phyloP scores from a whole-genome alignment of 2,329 filamentous ascomycete species.

The Pseudogymnoascus sp. region DNA sequence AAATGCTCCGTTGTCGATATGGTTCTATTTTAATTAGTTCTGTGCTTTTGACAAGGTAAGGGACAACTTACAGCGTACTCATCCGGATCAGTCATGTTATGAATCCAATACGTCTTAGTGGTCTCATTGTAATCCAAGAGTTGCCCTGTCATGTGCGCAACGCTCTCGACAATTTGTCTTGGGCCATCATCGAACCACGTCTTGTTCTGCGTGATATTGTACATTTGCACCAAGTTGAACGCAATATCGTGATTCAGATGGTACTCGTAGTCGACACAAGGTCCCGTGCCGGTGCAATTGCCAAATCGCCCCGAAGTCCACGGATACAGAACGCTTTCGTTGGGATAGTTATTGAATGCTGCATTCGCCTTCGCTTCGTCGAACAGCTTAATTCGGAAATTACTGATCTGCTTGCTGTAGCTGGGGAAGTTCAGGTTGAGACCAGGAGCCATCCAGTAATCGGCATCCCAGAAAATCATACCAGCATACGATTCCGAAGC shows the following conservation, averaged over 20 bases:
- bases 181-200: conserved; percentile 36
- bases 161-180: conserved; percentile 57
- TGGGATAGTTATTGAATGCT: conserved; percentile 51
- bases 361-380: conserved; percentile 55
- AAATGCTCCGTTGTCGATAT: conserved; percentile 56
- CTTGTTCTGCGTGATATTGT: conserved; percentile 29
- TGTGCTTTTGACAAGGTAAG: no score
- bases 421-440: conserved; percentile 57
- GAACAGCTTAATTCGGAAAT: conserved; percentile 54
- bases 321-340: conserved; percentile 54
- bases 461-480: conserved; percentile 36
- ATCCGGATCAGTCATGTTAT: conserved; percentile 64
- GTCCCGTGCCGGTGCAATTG: conserved; percentile 57
- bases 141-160: conserved; percentile 55
- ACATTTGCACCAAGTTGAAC: conserved; percentile 33
- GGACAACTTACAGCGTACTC: conserved; percentile 36
- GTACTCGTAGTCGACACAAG: conserved; percentile 66
- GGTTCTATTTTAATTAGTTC: conserved; percentile 19
- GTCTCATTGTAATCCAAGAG: conserved; percentile 53
- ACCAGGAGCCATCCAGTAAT: conserved; percentile 43
- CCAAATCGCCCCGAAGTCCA: conserved; percentile 63
- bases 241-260: conserved; percentile 66
- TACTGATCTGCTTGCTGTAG: conserved; percentile 54
- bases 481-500: conserved; percentile 62
- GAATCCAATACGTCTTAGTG: conserved; percentile 38